phyloP scores from a whole-genome alignment of 345 rosid genomes.

The Clausena lansium region DNA sequence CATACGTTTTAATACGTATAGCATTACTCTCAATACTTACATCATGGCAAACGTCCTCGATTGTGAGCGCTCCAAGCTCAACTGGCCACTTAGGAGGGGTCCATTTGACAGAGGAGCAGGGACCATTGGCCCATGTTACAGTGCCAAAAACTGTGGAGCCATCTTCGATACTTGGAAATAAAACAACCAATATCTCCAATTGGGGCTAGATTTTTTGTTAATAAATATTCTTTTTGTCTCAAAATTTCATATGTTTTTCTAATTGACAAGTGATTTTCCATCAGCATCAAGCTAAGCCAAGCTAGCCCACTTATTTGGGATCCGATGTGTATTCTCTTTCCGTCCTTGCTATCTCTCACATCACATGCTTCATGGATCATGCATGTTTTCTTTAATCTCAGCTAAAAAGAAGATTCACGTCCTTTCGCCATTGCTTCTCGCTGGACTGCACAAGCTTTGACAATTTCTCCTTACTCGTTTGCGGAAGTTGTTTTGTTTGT shows the following conservation, averaged over 20 bases:
- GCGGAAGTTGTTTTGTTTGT: neutral
- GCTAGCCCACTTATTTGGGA: neutral
- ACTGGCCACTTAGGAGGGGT: neutral
- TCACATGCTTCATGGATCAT: neutral
- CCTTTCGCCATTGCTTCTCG: neutral
- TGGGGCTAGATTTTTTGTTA: neutral
- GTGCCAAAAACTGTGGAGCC: neutral
- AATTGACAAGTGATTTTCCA: neutral
- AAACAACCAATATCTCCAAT: neutral
- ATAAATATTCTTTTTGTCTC: conserved; percentile 19
- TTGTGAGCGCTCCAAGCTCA: neutral
- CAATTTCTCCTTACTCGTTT: too few species aligned
- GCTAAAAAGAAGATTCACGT: neutral
- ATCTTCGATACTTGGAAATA: neutral
- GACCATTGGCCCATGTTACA: conserved; percentile 3
- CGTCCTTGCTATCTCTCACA: neutral
- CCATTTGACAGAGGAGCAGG: neutral
- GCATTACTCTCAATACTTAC: too few species aligned
- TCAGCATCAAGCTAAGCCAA: neutral
- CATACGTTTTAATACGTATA: too few species aligned
- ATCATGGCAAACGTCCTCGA: neutral
- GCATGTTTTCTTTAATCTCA: neutral
- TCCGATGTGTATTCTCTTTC: neutral
- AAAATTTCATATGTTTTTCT: neutral
- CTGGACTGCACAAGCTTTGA: neutral